Evolutionary conservation across 106 monocot genomes (phyloP).

Genomic region (Allium cepa): DNA sequence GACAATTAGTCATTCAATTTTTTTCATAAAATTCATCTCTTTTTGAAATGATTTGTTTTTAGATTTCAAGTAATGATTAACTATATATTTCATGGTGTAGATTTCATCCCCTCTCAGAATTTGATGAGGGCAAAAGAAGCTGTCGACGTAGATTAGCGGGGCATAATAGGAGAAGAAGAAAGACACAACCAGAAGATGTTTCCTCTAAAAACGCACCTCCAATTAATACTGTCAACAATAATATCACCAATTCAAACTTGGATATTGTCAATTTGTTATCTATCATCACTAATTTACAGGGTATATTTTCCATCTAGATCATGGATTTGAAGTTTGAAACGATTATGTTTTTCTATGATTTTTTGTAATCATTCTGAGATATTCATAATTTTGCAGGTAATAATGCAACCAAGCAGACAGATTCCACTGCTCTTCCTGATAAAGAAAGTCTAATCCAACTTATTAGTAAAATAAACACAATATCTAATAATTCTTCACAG

Average conservation of each 20-base stretch:
- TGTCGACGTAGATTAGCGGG: constrained; percentile 90
- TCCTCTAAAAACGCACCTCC: constrained; percentile 37
- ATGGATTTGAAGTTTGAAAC: too few relatives aligned
- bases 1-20: too few relatives aligned
- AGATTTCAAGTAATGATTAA: neutral
- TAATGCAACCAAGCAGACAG: constrained; percentile 30
- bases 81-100: constrained; percentile 18
- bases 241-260: constrained; percentile 29
- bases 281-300: constrained; percentile 70
- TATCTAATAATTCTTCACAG: constrained; percentile 20
- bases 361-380: too few relatives aligned
- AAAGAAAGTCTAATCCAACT: constrained; percentile 58
- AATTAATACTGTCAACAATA: constrained; percentile 32
- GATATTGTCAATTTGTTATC: constrained; percentile 63
- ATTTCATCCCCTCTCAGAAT: constrained; percentile 85
- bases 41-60: neutral
- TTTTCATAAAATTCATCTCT: neutral
- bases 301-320: constrained; percentile 15
- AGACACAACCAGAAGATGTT: constrained; percentile 78
- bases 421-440: constrained; percentile 37
- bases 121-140: constrained; percentile 98
- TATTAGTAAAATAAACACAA: constrained; percentile 51
- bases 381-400: constrained; percentile 24
- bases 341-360: too few relatives aligned
- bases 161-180: constrained; percentile 83